A percentile compares a stretch with the other conserved stretches of the same genome.
Evolutionary conservation across 768 basidiomycete genomes (phyloP).

Genomic region (Boletus reticuloceps): DNA sequence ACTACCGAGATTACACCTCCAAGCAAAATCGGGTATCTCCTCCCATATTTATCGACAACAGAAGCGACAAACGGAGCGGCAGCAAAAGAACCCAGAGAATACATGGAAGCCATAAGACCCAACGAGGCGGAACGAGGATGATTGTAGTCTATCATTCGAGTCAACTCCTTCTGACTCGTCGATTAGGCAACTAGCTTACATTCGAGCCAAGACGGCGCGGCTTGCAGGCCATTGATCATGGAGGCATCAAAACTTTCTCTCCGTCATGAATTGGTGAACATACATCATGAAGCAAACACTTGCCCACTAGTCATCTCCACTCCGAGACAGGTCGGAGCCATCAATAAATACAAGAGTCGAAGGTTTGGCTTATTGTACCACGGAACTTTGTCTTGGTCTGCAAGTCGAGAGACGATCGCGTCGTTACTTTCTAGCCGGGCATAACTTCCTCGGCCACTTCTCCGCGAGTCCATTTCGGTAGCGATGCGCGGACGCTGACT

Average conservation of each 20-base stretch:
- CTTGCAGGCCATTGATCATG: conserved; percentile 63
- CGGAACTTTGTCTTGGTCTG: conserved; percentile 38
- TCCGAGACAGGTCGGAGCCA: conserved; percentile 42
- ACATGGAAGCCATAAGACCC: conserved; percentile 57
- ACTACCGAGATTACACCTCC: conserved; percentile 3
- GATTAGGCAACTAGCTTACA: conserved; percentile 37
- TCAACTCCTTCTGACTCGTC: neutral
- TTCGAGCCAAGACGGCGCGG: conserved; percentile 52
- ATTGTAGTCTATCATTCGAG: conserved; percentile 43
- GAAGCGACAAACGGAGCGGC: conserved; percentile 41
- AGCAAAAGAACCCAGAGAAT: conserved; percentile 54
- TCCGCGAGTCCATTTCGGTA: conserved; percentile 2
- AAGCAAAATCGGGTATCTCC: conserved; percentile 9
- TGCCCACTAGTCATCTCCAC: conserved; percentile 21
- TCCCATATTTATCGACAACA: conserved; percentile 6
- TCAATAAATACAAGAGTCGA: conserved; percentile 50
- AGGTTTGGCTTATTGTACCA: conserved; percentile 67
- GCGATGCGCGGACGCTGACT: neutral
- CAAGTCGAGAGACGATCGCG: no score
- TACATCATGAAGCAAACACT: neutral
- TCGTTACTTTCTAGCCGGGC: neutral
- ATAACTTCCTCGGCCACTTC: neutral
- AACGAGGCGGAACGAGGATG: conserved; percentile 52
- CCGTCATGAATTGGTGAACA: neutral
- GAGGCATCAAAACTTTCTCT: conserved; percentile 36